These are phyloP conservation scores for Zoysia matrella DNA, from an alignment of 202 grass and related monocot genomes.

Conservation along the genomic window DNA sequence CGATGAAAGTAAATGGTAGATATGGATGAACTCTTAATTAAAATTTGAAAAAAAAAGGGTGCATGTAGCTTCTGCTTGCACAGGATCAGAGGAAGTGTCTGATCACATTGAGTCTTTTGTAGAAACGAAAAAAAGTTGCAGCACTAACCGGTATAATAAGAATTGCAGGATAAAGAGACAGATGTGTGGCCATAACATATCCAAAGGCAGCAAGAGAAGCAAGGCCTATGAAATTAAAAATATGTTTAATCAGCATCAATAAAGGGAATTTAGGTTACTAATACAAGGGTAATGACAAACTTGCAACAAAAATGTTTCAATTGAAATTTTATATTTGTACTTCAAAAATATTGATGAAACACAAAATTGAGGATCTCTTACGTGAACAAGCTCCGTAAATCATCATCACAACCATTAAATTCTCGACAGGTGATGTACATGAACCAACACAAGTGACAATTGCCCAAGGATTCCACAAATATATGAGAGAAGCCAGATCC, in stretches of 20 bases:
- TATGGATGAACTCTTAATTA: neutral
- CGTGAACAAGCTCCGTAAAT: slow-evolving; percentile 91
- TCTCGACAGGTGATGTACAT: too few species aligned
- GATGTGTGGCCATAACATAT: neutral
- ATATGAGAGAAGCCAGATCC: slow-evolving; percentile 90
- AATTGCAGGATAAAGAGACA: too few species aligned
- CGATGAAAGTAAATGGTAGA: slow-evolving; percentile 34
- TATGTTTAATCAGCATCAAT: slow-evolving; percentile 34
- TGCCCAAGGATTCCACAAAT: slow-evolving; percentile 96
- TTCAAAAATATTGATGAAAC: neutral
- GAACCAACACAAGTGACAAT: slow-evolving; percentile 32
- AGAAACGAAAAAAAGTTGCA: neutral
- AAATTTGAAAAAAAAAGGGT: neutral
- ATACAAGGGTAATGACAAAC: neutral
- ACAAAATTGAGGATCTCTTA: slow-evolving; percentile 41
- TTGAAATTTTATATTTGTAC: too few species aligned
- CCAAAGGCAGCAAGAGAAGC: slow-evolving; percentile 90
- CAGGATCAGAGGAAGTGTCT: too few species aligned
- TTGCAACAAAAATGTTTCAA: slow-evolving; percentile 13
- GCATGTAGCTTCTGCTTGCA: too few species aligned
- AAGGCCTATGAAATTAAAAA: slow-evolving; percentile 60
- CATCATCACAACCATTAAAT: slow-evolving; percentile 32
- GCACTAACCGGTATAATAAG: slow-evolving; percentile 52
- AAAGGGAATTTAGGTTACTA: slow-evolving; percentile 11
- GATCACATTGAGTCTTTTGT: too few species aligned